A percentile compares a stretch with the other conserved stretches of the same genome.
These are phyloP conservation scores for Pichia sp. DNA, from an alignment of 1,139 yeast genomes.

Conservation along the genomic window DNA sequence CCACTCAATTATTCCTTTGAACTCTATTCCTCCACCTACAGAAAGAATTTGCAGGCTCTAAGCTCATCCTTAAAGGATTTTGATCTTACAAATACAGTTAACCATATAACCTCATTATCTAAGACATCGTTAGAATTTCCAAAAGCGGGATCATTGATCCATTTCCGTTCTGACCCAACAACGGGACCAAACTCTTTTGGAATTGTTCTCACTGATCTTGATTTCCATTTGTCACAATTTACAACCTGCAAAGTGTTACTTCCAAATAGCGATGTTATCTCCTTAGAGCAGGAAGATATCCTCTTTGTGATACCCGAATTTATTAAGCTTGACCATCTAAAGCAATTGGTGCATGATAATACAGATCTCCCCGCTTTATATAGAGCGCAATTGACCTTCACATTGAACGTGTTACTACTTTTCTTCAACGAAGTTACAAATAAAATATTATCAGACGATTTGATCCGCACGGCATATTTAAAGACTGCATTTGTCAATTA, in stretches of 20 bases:
- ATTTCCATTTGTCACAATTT: constrained; percentile 8
- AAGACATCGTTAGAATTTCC: too few species aligned
- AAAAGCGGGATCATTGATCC: constrained; percentile 14
- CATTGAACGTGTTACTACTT: constrained; percentile 11
- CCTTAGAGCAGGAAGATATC: constrained; percentile 12
- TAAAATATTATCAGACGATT: constrained; percentile 6
- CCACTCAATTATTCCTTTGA: constrained; percentile 4
- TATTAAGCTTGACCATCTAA: constrained; percentile 5
- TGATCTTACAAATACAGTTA: constrained; percentile 4
- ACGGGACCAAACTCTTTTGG: constrained; percentile 8
- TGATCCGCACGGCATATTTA: constrained; percentile 8
- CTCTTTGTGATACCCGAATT: constrained; percentile 15
- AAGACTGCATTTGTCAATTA: constrained; percentile 9
- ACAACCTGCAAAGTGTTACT: constrained; percentile 10
- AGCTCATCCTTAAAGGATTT: too few species aligned
- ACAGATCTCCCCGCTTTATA: neutral
- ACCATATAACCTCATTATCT: constrained; percentile 1
- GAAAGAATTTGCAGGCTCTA: too few species aligned
- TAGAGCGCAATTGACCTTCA: constrained; percentile 5
- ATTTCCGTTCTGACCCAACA: constrained; percentile 3
- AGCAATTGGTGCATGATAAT: neutral
- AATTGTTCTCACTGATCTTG: constrained; percentile 12
- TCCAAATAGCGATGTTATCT: constrained; percentile 12
- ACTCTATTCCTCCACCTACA: neutral
- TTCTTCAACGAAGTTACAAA: constrained; percentile 4